These are phyloP conservation scores for Macadamia tetraphylla DNA, from an alignment of 164 flowering plant genomes.

Conservation along the genomic window DNA sequence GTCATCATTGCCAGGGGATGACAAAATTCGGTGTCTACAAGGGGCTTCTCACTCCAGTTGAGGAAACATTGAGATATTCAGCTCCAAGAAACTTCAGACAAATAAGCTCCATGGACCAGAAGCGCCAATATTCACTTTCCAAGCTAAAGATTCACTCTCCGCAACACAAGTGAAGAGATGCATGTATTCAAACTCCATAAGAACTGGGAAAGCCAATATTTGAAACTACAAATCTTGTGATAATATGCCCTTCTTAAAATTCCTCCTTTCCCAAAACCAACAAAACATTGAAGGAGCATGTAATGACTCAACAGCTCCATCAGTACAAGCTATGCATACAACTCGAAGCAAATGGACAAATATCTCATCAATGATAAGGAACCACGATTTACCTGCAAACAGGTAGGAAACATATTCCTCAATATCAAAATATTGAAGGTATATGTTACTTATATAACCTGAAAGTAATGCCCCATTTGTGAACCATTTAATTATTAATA, in stretches of 20 bases:
- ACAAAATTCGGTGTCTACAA: too few relatives aligned
- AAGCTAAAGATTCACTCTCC: neutral
- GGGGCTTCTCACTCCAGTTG: too few relatives aligned
- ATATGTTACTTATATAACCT: neutral
- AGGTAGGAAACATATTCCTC: neutral
- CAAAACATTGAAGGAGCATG: neutral
- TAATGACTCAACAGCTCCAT: conserved; percentile 9
- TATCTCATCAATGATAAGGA: conserved; percentile 22
- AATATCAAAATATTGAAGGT: neutral
- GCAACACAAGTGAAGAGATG: neutral
- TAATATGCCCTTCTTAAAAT: neutral
- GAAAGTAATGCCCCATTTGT: too few relatives aligned
- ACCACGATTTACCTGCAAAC: conserved; percentile 56
- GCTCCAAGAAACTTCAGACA: neutral
- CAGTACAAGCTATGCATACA: neutral
- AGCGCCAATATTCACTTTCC: neutral
- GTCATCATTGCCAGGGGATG: too few relatives aligned
- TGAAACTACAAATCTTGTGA: neutral
- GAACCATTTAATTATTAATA: too few relatives aligned
- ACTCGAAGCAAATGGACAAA: conserved; percentile 22
- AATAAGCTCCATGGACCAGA: neutral
- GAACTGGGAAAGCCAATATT: neutral
- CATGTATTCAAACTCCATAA: neutral
- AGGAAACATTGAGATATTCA: too few relatives aligned
- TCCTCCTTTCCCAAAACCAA: conserved; percentile 9